Base-by-base conservation (phyloP, 164 flowering plant genomes). In the Vitis rotundifolia region DNA sequence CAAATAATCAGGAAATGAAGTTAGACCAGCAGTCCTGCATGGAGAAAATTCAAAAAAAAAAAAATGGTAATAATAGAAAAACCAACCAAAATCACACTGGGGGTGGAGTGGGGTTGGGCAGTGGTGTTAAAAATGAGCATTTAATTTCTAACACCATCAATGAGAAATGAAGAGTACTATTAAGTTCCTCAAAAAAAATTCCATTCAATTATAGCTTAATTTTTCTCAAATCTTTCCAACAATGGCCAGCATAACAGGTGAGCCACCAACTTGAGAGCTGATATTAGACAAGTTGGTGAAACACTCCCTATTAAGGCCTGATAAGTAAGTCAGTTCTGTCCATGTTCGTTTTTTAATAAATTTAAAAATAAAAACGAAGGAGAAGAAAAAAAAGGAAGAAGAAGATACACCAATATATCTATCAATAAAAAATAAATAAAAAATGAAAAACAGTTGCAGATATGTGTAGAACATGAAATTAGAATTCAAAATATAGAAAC, bases 1-100 rank as follows among this genome's bases (percentile, higher is more conserved):
- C 72, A 96, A 71, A 77, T 91, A 93, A 83, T 92, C 97, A 71
- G 99, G 99, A 73, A 92, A 96, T 2, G 99, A 88, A 62, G 97
- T 89, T 75, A 96, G 73, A 9, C 97, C 97, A 67, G 97, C 82
- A 67, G 91, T 89, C 85, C 99, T 96, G 88, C 82, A 75, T 15
- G 8, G 61, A 69, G 52, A 77, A 67, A 53, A 57, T 14, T 8
- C 2, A 11, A 3, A 11, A 11, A 29, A 8, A 26, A 1, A 9
- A 3, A 54, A 54, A 54, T 54, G 14, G 57, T 13, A 11, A 54
- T 54, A 54, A 13, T 16, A 59, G 61, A 59, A 37, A 22, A 37
- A 37, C 44, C 44, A 37, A 37, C 6, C 5, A 37, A 37, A 37
- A 6, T 3, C 44, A 37, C 44, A 5, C 44, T 3, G 44, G 44